Percentiles rank a stretch among this genome's conserved stretches.
Conservation (phyloP, 352 stramenopile genomes). For the Phytophthora hibernalis region DNA sequence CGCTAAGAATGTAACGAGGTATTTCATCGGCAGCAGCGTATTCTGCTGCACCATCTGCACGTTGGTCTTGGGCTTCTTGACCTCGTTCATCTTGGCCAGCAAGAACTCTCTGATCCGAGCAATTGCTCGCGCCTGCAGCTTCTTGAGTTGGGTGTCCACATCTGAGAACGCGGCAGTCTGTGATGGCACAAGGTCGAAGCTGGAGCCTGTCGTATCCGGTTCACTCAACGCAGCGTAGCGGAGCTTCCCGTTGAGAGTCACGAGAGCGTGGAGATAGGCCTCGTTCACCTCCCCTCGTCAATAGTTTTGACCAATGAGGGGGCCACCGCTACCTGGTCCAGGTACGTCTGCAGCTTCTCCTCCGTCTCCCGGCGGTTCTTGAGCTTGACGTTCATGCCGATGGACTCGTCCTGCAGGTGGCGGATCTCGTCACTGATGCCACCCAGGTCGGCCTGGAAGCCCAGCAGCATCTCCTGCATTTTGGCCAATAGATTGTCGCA, state of each 20-base stretch:
- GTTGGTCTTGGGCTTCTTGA: conserved; percentile 98
- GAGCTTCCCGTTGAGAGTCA: conserved; percentile 94
- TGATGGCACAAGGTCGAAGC: conserved; percentile 88
- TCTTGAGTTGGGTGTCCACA: conserved; percentile 93
- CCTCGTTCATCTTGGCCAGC: conserved; percentile 91
- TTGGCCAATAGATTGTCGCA: conserved; percentile 97
- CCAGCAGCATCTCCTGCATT: conserved; percentile 98
- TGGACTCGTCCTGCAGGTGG: conserved; percentile 96
- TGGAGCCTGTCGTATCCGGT: conserved; percentile 67
- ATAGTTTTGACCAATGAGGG: conserved; percentile 94
- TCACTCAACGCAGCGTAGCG: conserved; percentile 84
- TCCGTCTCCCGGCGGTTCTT: conserved; percentile 97
- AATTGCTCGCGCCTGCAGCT: conserved; percentile 82
- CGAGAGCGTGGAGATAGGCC: conserved; percentile 93
- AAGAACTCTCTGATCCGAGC: conserved; percentile 94
- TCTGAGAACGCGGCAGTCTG: conserved; percentile 93
- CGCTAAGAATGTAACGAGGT: conserved; percentile 95
- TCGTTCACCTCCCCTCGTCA: conserved; percentile 95
- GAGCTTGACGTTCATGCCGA: conserved; percentile 93
- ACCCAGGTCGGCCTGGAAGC: conserved; percentile 98
- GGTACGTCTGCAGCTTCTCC: conserved; percentile 92
- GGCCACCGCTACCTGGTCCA: conserved; percentile 96
- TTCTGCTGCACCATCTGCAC: conserved; percentile 99
- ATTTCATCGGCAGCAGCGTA: conserved; percentile 96
- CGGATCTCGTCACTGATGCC: conserved; percentile 98